Evolutionary conservation across 495 filamentous ascomycete genomes (phyloP), one percentile per base, ranked within the genome.

Genomic region (Penicillium angulare): DNA sequence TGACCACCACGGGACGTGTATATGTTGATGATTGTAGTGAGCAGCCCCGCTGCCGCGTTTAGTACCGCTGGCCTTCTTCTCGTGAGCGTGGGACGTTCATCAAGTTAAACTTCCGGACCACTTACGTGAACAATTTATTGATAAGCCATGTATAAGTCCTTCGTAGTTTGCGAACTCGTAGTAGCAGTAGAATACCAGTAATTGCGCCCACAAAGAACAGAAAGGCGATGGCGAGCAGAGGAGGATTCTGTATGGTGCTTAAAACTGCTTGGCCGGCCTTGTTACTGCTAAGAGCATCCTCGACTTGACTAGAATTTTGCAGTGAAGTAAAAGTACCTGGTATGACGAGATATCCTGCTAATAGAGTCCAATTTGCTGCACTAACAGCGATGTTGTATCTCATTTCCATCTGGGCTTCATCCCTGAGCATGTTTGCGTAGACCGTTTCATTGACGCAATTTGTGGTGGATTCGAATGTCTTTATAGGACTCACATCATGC

Each of bases 261-360:
- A 49, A 33, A 7, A 49, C 23, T 13, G 26, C 29, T 27, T 24
- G 47, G 21, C 47, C 36, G 23, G 47, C 31, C 32, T 49, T 41
- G 18, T 49, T 49, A 5, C 20, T 23, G 18, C 32, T 8, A 6
- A 49, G 41, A 49, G 16, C 35, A 33, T 33, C 35, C 21, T 41
- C 47, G 7, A 39, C 38, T 31, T 26, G 10, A 46, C 68, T 18
- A 9, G 36, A 39, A 26, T 26, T 43, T 42, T 67, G 49, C n/a
- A 66, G 39, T 6, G 50, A 59, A 38, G 53, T 62, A 43, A 67
- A 70, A 3, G 63, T 70, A 3, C 65, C 65, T 2, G 65, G 65
- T 15, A 68, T 55, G 12, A 67, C 49, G 23, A 70, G 49, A 50
- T 64, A 68, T 7, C 63, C 60, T 1, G 65, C 60, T 12, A 70